phyloP scores from a whole-genome alignment of 371 early-diverging fungal species.

The Phascolomyces articulosus region DNA sequence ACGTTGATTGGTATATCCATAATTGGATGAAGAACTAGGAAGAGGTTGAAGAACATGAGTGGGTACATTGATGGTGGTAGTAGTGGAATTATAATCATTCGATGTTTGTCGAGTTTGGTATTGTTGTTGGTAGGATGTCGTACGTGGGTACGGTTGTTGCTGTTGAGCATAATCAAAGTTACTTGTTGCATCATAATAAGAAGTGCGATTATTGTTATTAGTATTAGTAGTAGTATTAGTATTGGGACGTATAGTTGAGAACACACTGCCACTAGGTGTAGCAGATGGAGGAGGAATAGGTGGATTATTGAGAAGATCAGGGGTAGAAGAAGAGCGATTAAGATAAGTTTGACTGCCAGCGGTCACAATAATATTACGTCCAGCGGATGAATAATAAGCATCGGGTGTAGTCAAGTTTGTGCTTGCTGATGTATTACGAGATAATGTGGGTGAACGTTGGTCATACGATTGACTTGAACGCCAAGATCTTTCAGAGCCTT shows the following conservation, averaged over 20 bases:
- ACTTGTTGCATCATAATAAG: background rate
- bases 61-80: slow-evolving; percentile 4
- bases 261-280: background rate
- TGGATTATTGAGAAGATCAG: slow-evolving; percentile 23
- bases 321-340: slow-evolving; percentile 33
- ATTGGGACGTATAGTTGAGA: background rate
- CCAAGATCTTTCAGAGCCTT: slow-evolving; percentile 33
- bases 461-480: slow-evolving; percentile 32
- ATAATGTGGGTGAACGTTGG: slow-evolving; percentile 17
- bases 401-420: slow-evolving; percentile 14
- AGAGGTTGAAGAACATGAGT: slow-evolving; percentile 3
- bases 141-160: slow-evolving; percentile 9
- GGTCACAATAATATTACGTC: background rate
- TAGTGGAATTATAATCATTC: background rate
- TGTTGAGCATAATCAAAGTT: background rate
- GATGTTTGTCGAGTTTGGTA: slow-evolving; percentile 8
- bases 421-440: slow-evolving; percentile 10
- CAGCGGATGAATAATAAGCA: background rate
- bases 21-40: background rate
- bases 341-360: slow-evolving; percentile 18
- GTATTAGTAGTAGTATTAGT: background rate
- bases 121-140: background rate
- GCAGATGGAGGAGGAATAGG: background rate
- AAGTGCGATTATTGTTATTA: slow-evolving; percentile 10
- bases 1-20: background rate